Evolutionary conservation across 345 rosid genomes (phyloP).

Genomic region (Fremontodendron californicum): DNA sequence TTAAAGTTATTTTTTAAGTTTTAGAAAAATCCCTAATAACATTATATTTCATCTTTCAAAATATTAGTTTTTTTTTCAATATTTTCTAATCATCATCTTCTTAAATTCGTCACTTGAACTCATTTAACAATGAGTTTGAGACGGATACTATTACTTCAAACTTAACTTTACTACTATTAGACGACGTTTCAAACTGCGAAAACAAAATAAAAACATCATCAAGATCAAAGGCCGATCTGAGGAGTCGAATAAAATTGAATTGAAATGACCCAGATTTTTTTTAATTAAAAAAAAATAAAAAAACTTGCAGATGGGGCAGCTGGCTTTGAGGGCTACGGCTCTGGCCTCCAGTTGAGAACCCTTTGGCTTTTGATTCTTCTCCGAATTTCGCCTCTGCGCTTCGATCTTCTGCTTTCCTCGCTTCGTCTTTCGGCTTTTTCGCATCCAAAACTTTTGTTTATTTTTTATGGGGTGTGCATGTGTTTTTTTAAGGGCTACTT

Average conservation of each 20-base stretch:
- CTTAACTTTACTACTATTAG: background rate
- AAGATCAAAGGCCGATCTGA: background rate
- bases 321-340: conserved; percentile 64
- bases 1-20: too few relatives aligned
- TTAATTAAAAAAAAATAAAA: background rate
- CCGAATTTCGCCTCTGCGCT: conserved; percentile 62
- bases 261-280: background rate
- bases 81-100: too few relatives aligned
- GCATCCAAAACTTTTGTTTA: background rate
- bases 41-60: too few relatives aligned
- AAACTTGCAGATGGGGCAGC: conserved; percentile 77
- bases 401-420: conserved; percentile 66
- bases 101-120: too few relatives aligned
- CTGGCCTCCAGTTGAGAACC: conserved; percentile 72
- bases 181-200: background rate
- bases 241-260: background rate
- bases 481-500: background rate
- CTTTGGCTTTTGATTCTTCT: conserved; percentile 57
- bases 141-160: background rate
- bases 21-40: too few relatives aligned
- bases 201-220: background rate
- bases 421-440: background rate
- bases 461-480: too few relatives aligned
- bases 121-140: background rate
- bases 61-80: too few relatives aligned